Evolutionary conservation across 495 filamentous ascomycete genomes (phyloP), one percentile per base, ranked within the genome.

Genomic region (Neurospora pannonica): DNA sequence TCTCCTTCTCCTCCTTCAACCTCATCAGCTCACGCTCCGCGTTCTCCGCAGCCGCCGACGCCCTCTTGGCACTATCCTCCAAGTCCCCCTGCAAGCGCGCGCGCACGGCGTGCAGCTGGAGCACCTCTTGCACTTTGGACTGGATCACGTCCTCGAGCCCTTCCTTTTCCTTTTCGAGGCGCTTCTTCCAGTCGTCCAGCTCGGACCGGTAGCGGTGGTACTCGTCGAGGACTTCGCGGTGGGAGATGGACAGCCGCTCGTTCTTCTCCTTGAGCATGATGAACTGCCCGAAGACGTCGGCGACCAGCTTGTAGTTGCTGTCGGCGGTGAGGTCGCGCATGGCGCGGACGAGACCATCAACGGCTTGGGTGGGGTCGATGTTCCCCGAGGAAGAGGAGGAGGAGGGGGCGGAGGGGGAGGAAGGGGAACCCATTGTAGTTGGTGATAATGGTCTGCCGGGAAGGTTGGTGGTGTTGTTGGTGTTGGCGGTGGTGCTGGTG

Each of bases 251-350:
- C 21, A 83, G 76, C 39, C 78, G 75, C 74, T 76, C 77, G 74
- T 83, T 83, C 70, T 79, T 79, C 74, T 83, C 80, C 75, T 83
- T 83, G 76, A 83, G 79, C 72, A 77, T 76, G 24, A 81, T 77
- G 74, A 83, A 79, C 74, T 83, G 79, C 75, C 78, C 80, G 74
- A 83, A 83, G 71, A 82, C 81, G 48, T 83, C 81, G 76, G 81
- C 79, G 67, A 83, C 79, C 19, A 82, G 73, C 78, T 82, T 83
- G 79, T 83, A 83, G 76, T 82, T 82, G 75, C 79, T 74, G 39
- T 83, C 81, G 2, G 81, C 77, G 2, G 81, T 81, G 24, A 82
- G 74, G 74, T 80, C 79, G 71, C 81, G 80, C 74, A 82, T 82
- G 75, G 81, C 81, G 17, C 79, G 79, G 19, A 83, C 80, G 38